These are phyloP conservation scores for Geotrichum macrosporum DNA, from an alignment of 1,139 yeast genomes.

Conservation along the genomic window DNA sequence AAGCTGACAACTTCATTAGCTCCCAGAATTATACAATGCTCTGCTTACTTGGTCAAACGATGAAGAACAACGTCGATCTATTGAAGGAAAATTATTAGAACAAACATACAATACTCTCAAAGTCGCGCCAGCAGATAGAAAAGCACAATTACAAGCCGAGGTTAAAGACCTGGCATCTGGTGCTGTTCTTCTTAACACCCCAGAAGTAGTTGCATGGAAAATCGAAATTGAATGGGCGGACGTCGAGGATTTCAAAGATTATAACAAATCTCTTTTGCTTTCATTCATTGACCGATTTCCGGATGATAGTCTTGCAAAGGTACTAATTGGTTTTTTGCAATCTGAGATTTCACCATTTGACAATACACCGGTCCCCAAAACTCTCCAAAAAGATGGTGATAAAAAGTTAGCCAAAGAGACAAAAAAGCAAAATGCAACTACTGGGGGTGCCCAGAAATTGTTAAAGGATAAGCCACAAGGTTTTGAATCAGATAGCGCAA, in stretches of 20 bases:
- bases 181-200: conserved; percentile 63
- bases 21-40: conserved; percentile 52
- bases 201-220: conserved; percentile 66
- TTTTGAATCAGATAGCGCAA: conserved; percentile 17
- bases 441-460: no score
- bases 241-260: conserved; percentile 45
- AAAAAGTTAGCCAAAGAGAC: conserved; percentile 22
- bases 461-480: no score
- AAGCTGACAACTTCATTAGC: conserved; percentile 40
- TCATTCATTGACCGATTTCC: conserved; percentile 57
- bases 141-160: conserved; percentile 42
- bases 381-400: conserved; percentile 8
- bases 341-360: conserved; percentile 66
- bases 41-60: conserved; percentile 56
- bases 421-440: no score
- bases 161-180: conserved; percentile 62
- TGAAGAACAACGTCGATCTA: conserved; percentile 53
- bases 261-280: conserved; percentile 48
- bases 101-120: conserved; percentile 54
- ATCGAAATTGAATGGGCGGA: conserved; percentile 76
- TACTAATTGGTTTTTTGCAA: conserved; percentile 41
- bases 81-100: conserved; percentile 57
- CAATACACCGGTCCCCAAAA: background rate
- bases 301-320: conserved; percentile 57
- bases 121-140: conserved; percentile 45